phyloP scores from a whole-genome alignment of 108 stramenopile species.

The Nitzschia sp. region DNA sequence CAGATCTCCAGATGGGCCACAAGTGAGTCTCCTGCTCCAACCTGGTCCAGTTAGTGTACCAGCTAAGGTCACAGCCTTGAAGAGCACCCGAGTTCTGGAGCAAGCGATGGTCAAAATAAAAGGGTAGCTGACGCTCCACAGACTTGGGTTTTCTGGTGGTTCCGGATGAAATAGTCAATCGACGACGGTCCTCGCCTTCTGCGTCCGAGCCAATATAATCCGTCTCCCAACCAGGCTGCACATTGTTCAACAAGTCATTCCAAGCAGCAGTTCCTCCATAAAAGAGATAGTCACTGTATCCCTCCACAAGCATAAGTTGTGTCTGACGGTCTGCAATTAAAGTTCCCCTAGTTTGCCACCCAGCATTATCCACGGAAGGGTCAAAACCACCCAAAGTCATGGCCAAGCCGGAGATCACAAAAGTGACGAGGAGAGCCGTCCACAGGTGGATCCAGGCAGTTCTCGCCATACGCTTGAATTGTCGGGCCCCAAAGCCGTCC shows the following conservation, averaged over 20 bases:
- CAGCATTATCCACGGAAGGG: slow-evolving; percentile 40
- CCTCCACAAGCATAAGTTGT: slow-evolving; percentile 27
- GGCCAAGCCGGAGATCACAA: slow-evolving; percentile 21
- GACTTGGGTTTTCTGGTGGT: background rate
- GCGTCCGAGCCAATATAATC: slow-evolving; percentile 9
- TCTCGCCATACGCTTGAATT: slow-evolving; percentile 30
- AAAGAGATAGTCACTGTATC: slow-evolving; percentile 29
- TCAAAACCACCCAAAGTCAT: slow-evolving; percentile 46
- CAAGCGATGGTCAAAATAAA: slow-evolving; percentile 5
- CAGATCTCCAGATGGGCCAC: slow-evolving; percentile 44
- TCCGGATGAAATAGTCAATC: background rate
- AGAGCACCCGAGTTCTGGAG: slow-evolving; percentile 7
- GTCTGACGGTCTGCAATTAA: slow-evolving; percentile 46
- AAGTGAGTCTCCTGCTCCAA: slow-evolving; percentile 21
- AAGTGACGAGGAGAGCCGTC: slow-evolving; percentile 4
- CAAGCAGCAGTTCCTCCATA: slow-evolving; percentile 29
- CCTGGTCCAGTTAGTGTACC: slow-evolving; percentile 14
- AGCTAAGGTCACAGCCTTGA: slow-evolving; percentile 31
- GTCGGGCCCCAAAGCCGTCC: slow-evolving; percentile 17
- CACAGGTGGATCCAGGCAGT: slow-evolving; percentile 24
- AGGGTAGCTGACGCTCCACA: background rate
- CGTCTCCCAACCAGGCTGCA: slow-evolving; percentile 43
- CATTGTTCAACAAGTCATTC: slow-evolving; percentile 42
- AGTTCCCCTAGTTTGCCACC: slow-evolving; percentile 56
- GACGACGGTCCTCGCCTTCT: background rate